A percentile compares a stretch with the other conserved stretches of the same genome.
Conservation (phyloP, 2,329 filamentous ascomycete species). For the Coniochaeta hoffmannii region DNA sequence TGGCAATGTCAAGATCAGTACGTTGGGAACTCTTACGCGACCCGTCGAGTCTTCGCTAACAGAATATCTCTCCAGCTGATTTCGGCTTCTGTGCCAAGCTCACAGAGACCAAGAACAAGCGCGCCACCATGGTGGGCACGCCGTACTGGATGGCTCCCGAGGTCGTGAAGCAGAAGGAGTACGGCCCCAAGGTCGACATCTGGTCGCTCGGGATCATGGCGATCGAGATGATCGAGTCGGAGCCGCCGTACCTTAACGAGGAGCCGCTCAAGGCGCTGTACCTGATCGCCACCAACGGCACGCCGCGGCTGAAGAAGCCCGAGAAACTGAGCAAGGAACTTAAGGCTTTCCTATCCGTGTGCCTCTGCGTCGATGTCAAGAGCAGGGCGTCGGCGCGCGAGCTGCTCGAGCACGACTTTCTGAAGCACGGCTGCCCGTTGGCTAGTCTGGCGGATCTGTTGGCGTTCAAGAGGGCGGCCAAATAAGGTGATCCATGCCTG, state of each 20-base stretch:
- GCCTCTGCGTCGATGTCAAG: constrained; percentile 93
- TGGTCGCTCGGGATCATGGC: constrained; percentile 99
- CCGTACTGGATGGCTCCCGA: constrained; percentile 99
- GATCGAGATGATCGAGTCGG: constrained; percentile 99
- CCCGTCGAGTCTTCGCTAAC: not conserved
- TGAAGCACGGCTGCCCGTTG: constrained; percentile 83
- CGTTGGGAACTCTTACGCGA: constrained; percentile 29
- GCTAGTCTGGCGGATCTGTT: constrained; percentile 79
- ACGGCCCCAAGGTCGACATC: constrained; percentile 96
- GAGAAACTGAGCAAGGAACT: constrained; percentile 97
- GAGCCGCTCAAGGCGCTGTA: constrained; percentile 96
- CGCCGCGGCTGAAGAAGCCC: constrained; percentile 92
- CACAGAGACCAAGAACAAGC: constrained; percentile 92
- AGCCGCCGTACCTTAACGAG: constrained; percentile 96
- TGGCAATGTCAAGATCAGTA: constrained; percentile 96
- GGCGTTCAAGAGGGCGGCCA: constrained; percentile 71
- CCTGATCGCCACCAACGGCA: constrained; percentile 96
- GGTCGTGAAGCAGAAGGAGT: constrained; percentile 98
- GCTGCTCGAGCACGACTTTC: constrained; percentile 84
- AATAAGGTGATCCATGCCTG: constrained; percentile 31
- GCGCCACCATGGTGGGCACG: constrained; percentile 97
- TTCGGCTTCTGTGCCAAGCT: constrained; percentile 99
- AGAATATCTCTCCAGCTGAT: constrained; percentile 57
- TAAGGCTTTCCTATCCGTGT: constrained; percentile 93
- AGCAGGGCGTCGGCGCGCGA: constrained; percentile 87